phyloP scores from a whole-genome alignment of 495 filamentous ascomycete species.

The Ramalina peruviana region DNA sequence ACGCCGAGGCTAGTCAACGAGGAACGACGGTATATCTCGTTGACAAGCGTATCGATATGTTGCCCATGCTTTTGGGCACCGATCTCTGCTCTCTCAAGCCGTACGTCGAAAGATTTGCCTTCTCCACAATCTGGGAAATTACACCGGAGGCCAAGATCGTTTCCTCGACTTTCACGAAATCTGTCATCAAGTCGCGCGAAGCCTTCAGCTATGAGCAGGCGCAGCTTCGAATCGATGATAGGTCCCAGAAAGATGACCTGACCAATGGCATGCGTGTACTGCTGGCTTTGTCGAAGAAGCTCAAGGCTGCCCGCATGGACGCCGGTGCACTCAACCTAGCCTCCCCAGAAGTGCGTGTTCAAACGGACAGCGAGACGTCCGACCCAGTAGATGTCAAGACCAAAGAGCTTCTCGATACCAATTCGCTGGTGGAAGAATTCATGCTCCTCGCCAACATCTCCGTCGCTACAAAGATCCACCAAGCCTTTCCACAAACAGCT shows the following conservation, averaged over 20 bases:
- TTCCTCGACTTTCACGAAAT: conserved; percentile 76
- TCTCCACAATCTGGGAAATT: conserved; percentile 90
- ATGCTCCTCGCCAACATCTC: conserved; percentile 97
- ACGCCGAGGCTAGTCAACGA: conserved; percentile 78
- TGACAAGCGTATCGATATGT: conserved; percentile 98
- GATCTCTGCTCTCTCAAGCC: conserved; percentile 95
- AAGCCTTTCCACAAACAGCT: conserved; percentile 86
- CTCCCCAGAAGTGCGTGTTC: conserved; percentile 86
- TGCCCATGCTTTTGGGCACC: conserved; percentile 87
- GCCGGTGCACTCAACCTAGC: conserved; percentile 90
- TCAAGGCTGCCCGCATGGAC: conserved; percentile 91
- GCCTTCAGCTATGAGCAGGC: conserved; percentile 97
- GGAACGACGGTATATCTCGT: conserved; percentile 96
- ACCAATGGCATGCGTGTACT: conserved; percentile 82
- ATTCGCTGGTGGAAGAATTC: conserved; percentile 96
- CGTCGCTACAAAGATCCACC: conserved; percentile 76
- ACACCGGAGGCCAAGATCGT: conserved; percentile 74
- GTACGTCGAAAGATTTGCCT: conserved; percentile 93
- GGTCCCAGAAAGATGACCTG: conserved; percentile 69
- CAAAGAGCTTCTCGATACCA: conserved; percentile 85
- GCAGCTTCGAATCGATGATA: conserved; percentile 82
- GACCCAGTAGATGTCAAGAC: conserved; percentile 95
- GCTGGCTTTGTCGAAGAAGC: conserved; percentile 78
- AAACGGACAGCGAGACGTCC: conserved; percentile 86
- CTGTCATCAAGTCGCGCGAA: conserved; percentile 93